Base-by-base conservation (phyloP, 768 basidiomycete species). In the Russula sp. region DNA sequence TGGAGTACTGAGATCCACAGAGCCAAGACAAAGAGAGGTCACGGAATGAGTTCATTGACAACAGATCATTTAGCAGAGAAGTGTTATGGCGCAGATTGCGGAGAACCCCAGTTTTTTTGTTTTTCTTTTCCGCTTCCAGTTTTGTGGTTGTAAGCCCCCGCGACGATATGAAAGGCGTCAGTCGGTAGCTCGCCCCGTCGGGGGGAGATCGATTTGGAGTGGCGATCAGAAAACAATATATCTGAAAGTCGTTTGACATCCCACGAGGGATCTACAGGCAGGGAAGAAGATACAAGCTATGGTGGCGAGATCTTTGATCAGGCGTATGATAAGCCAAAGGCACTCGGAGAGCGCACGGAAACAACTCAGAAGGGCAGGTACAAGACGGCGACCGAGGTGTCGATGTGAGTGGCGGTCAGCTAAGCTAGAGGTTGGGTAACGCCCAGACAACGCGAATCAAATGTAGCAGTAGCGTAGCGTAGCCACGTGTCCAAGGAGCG, bases 151-250 rank as follows among this genome's bases (percentile, higher is more conserved):
- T 6, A 13, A 61, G 42, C 16, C 16, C 11, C 9, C 22, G 47
- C 37, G 40, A 32, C 14, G 20, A 1, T 18, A 35, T 16, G 32
- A 32, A 22, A 40, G 20, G 51, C 45, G 20, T 16, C 18, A n/a
- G 18, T 44, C 13, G n/a, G 11, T 35, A 45, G 42, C n/a, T 32
- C 37, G 45, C 53, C 34, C 16, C 35, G 40, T 16, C 6, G 49
- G 16, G 34, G 42, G 13, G 6, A 18, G 6, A 58, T 51, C 47
- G 63, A 64, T 60, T 59, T 60, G 60, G 58, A 64, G 58, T 64
- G 63, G 63, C 51, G 63, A 64, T 64, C 58, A 48, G 32, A 50
- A 58, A 55, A 27, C 58, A 60, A 64, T 59, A 59, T 60, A 64
- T 64, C 63, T 64, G 47, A 27, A 37, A 39, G 47, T 6, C 32